phyloP scores from a whole-genome alignment of 768 basidiomycete species.

The Tulasnella calospora region DNA sequence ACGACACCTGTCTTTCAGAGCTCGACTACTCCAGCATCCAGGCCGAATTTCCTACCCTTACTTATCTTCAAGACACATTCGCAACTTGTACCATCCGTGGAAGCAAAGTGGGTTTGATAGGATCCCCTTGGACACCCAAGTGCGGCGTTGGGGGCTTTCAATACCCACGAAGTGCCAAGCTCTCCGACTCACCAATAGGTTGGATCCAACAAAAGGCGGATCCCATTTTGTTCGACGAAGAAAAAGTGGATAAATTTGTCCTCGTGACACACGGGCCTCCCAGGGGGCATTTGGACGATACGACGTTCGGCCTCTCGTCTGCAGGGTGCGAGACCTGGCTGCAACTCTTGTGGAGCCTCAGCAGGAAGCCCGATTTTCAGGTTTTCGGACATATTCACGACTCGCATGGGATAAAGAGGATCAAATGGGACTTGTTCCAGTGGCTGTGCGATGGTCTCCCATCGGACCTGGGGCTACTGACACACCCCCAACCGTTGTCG shows the following conservation, averaged over 20 bases:
- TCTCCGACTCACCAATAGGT: not conserved
- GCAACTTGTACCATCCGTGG: slow-evolving; percentile 35
- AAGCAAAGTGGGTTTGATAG: slow-evolving; percentile 38
- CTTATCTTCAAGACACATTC: slow-evolving; percentile 41
- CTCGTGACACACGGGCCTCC: slow-evolving; percentile 47
- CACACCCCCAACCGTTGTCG: not conserved
- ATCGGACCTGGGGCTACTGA: not conserved
- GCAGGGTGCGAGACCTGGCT: slow-evolving; percentile 39
- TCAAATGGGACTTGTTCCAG: slow-evolving; percentile 34
- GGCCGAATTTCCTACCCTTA: slow-evolving; percentile 32
- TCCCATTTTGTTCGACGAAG: slow-evolving; percentile 33
- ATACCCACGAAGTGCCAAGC: slow-evolving; percentile 33
- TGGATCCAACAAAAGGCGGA: slow-evolving; percentile 12
- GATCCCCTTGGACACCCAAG: slow-evolving; percentile 41
- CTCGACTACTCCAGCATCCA: not conserved
- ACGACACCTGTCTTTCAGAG: slow-evolving; percentile 37
- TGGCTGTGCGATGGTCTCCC: not conserved
- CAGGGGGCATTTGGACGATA: slow-evolving; percentile 35
- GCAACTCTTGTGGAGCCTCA: slow-evolving; percentile 37
- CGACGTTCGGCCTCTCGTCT: slow-evolving; percentile 1
- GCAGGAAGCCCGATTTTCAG: slow-evolving; percentile 35
- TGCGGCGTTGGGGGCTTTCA: slow-evolving; percentile 41
- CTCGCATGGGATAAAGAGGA: slow-evolving; percentile 36
- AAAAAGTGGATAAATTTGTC: slow-evolving; percentile 39
- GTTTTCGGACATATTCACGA: slow-evolving; percentile 46